Evolutionary conservation across 2,329 filamentous ascomycete genomes (phyloP).

Genomic region (Trichoderma brevicompactum): DNA sequence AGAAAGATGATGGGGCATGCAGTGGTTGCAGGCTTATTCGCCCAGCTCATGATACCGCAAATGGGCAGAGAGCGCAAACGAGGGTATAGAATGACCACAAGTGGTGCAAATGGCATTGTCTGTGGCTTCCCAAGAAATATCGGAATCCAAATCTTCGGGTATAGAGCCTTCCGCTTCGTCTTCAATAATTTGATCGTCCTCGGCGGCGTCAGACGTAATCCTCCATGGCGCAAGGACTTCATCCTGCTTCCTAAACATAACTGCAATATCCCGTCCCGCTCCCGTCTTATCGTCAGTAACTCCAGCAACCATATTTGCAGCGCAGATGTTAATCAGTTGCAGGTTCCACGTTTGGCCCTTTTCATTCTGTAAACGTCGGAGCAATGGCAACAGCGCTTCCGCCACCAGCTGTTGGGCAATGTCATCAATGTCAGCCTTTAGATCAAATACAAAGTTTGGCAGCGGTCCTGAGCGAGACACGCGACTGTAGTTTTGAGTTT

Average conservation of each 20-base stretch:
- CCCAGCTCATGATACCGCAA: conserved; percentile 44
- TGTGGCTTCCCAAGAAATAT: conserved; percentile 39
- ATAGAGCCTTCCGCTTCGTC: conserved; percentile 34
- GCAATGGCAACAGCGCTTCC: conserved; percentile 71
- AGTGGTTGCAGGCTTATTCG: conserved; percentile 27
- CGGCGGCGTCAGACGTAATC: conserved; percentile 46
- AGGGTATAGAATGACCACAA: conserved; percentile 59
- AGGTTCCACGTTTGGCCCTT: conserved; percentile 73
- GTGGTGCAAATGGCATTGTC: conserved; percentile 46
- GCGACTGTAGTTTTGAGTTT: conserved; percentile 65
- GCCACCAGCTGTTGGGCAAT: conserved; percentile 71
- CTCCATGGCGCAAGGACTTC: conserved; percentile 70
- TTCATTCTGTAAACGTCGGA: conserved; percentile 73
- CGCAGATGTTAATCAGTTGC: conserved; percentile 83
- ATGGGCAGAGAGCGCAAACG: conserved; percentile 64
- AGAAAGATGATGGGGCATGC: too few relatives aligned
- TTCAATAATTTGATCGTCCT: conserved; percentile 25
- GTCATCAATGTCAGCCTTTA: conserved; percentile 60
- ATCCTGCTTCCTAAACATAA: conserved; percentile 81
- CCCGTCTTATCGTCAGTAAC: conserved; percentile 56
- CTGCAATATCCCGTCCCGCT: conserved; percentile 75
- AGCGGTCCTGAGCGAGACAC: conserved; percentile 76
- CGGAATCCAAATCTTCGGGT: conserved; percentile 32
- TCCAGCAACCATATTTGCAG: conserved; percentile 76
- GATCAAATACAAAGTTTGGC: conserved; percentile 73